Evolutionary conservation across 148 eudicot genomes (phyloP).

Genomic region (Chenopodium formosanum): DNA sequence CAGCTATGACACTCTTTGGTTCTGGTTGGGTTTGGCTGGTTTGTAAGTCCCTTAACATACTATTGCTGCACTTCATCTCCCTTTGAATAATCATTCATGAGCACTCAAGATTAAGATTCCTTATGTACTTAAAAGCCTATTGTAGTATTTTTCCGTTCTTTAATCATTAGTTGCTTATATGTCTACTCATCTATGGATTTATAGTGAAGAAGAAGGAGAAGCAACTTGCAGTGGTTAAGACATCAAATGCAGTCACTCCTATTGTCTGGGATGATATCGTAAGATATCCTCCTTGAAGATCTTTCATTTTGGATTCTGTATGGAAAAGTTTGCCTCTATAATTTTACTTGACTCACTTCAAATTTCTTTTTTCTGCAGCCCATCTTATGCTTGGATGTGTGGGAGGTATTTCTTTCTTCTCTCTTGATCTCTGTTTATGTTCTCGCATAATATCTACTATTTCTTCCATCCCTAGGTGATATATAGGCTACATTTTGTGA

Average conservation of each 20-base stretch:
- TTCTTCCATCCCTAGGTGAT: neutral
- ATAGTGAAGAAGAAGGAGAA: constrained; percentile 76
- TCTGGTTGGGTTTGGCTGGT: constrained; percentile 98
- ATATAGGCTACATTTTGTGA: too few species aligned
- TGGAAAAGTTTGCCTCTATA: neutral
- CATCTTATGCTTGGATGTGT: constrained; percentile 70
- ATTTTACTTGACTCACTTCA: neutral
- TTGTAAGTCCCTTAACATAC: constrained; percentile 50
- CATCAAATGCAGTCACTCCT: constrained; percentile 78
- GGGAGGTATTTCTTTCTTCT: constrained; percentile 70
- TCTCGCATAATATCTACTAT: neutral
- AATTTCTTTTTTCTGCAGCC: constrained; percentile 61
- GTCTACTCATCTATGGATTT: constrained; percentile 9
- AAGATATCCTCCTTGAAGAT: constrained; percentile 29
- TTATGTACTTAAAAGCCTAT: too few species aligned
- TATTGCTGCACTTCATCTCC: neutral
- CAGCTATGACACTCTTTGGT: constrained; percentile 71
- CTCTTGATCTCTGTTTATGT: constrained; percentile 2
- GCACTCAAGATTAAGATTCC: neutral
- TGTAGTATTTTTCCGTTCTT: neutral
- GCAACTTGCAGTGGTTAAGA: constrained; percentile 69
- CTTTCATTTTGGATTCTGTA: neutral
- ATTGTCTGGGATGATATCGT: constrained; percentile 85
- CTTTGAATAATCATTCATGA: neutral
- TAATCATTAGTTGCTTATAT: neutral